phyloP scores from a whole-genome alignment of 352 stramenopile genomes.

The Peronospora tabacina region DNA sequence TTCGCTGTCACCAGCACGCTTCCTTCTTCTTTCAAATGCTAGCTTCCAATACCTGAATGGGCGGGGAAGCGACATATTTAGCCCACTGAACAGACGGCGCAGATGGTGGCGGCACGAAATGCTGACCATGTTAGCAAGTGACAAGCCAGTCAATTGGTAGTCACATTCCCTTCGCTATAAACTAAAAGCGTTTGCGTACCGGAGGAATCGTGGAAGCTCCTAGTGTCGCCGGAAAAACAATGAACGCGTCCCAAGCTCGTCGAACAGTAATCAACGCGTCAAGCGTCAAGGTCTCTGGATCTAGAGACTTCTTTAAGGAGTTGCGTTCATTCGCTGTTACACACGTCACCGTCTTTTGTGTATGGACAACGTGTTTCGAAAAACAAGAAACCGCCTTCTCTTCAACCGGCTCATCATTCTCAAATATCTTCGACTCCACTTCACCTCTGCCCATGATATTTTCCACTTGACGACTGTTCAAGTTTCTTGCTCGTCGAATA shows the following conservation, averaged over 20 bases:
- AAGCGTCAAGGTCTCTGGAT: conserved; percentile 25
- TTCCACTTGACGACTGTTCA: background rate
- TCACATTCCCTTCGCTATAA: background rate
- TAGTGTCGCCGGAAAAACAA: conserved; percentile 21
- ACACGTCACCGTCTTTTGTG: background rate
- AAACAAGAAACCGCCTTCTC: background rate
- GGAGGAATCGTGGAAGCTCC: conserved; percentile 34
- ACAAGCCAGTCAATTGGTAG: conserved; percentile 5
- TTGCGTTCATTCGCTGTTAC: background rate
- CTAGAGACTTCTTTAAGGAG: conserved; percentile 5
- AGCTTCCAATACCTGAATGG: background rate
- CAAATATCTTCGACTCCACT: background rate
- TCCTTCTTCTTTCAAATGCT: background rate
- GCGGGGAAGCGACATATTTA: conserved; percentile 1
- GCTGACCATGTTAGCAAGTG: conserved; percentile 16
- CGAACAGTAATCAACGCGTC: conserved; percentile 28
- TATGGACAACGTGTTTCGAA: background rate
- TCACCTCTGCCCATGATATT: background rate
- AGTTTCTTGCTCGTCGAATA: conserved; percentile 10
- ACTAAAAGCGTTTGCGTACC: conserved; percentile 13
- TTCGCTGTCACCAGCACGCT: conserved; percentile 1
- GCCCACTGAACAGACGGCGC: conserved; percentile 28
- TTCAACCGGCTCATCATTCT: background rate
- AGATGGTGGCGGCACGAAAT: conserved; percentile 37
- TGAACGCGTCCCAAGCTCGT: conserved; percentile 34